phyloP scores from a whole-genome alignment of 139 green algal genomes.

The Chlorella sorokiniana region DNA sequence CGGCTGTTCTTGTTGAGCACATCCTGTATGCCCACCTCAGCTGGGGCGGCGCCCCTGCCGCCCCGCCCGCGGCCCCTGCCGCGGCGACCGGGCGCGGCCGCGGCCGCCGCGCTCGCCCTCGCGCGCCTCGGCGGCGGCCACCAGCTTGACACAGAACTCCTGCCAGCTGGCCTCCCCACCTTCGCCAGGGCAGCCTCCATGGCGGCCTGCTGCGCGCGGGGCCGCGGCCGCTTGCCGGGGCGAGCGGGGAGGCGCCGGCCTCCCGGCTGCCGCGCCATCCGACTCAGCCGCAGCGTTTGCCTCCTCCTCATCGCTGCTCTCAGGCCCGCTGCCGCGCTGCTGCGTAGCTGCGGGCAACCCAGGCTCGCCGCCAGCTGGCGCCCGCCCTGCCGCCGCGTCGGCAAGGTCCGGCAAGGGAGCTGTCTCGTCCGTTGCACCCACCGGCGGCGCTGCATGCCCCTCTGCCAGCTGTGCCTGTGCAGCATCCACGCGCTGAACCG shows the following conservation, averaged over 20 bases:
- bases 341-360: background rate
- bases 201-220: background rate
- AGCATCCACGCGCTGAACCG: too few relatives aligned
- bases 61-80: background rate
- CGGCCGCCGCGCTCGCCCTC: background rate
- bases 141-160: background rate
- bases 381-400: background rate
- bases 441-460: too few relatives aligned
- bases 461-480: background rate
- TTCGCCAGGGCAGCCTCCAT: background rate
- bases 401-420: too few relatives aligned
- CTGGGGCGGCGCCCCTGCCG: background rate
- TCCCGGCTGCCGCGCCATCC: background rate
- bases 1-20: constrained; percentile 28
- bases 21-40: background rate
- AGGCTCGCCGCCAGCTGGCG: background rate
- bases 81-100: too few relatives aligned
- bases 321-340: too few relatives aligned
- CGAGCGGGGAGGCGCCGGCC: background rate
- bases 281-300: background rate
- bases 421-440: too few relatives aligned
- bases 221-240: background rate
- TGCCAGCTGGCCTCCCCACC: constrained; percentile 7
- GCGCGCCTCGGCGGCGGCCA: background rate
- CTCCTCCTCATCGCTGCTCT: background rate